Conservation (phyloP, 2,329 filamentous ascomycete genomes). For the Teratosphaeria zuluensis region DNA sequence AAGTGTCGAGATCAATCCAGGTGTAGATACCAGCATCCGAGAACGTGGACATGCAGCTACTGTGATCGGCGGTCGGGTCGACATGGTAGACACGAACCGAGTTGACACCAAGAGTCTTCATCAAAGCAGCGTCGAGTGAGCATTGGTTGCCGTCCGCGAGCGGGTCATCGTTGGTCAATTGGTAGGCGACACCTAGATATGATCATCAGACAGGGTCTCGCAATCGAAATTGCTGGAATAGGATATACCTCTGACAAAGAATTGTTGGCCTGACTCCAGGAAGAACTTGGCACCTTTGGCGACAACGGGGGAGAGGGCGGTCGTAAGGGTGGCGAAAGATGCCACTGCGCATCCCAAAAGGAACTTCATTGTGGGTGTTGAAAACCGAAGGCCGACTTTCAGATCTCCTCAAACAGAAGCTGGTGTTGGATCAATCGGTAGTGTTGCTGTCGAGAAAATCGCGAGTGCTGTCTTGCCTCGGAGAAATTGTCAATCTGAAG, state of each 20-base stretch:
- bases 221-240: constrained; percentile 28
- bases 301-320: neutral
- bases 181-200: constrained; percentile 32
- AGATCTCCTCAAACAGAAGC: neutral
- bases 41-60: constrained; percentile 72
- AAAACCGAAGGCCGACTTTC: too few species aligned
- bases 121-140: constrained; percentile 61
- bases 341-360: neutral
- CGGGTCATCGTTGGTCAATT: constrained; percentile 58
- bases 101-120: constrained; percentile 74
- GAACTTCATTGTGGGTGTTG: neutral
- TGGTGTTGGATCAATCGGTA: neutral
- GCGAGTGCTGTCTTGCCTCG: neutral
- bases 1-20: constrained; percentile 73
- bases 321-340: neutral
- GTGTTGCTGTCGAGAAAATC: neutral
- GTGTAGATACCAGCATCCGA: constrained; percentile 73
- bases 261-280: constrained; percentile 67
- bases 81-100: constrained; percentile 85
- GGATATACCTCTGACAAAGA: constrained; percentile 65
- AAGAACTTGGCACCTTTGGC: constrained; percentile 74
- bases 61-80: constrained; percentile 59
- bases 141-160: constrained; percentile 69
- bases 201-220: constrained; percentile 6
- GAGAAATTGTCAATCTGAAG: neutral